Evolutionary conservation across 176 grass and related monocot genomes (phyloP).

Genomic region (Dendrocalamus sinicus): DNA sequence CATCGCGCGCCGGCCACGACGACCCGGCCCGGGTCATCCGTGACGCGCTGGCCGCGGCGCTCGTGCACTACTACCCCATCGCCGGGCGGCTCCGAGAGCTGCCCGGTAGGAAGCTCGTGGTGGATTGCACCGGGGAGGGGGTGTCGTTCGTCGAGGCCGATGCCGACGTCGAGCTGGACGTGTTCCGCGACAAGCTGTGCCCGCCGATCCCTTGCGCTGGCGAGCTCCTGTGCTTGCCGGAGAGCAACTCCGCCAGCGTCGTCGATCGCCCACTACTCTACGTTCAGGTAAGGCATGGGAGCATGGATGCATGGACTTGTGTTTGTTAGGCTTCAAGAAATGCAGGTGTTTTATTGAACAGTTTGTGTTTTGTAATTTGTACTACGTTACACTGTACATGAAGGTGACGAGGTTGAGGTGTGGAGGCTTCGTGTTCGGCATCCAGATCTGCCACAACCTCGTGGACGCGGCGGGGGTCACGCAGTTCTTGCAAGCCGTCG

Average conservation of each 20-base stretch:
- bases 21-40: constrained; percentile 43
- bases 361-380: neutral
- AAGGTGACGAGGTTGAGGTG: constrained; percentile 54
- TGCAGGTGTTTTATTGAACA: neutral
- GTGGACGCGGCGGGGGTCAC: constrained; percentile 40
- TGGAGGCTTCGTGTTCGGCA: constrained; percentile 49
- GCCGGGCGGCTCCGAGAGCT: constrained; percentile 50
- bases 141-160: constrained; percentile 50
- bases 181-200: constrained; percentile 16
- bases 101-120: constrained; percentile 39
- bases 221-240: constrained; percentile 47
- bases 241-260: constrained; percentile 35
- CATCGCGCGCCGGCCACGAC: neutral
- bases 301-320: neutral
- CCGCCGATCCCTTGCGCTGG: constrained; percentile 41
- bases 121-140: constrained; percentile 59
- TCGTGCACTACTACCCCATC: constrained; percentile 55
- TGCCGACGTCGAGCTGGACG: constrained; percentile 40
- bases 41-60: constrained; percentile 8
- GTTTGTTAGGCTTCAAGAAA: neutral
- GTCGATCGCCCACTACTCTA: constrained; percentile 36
- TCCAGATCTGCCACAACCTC: constrained; percentile 49
- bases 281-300: constrained; percentile 29
- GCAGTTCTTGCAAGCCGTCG: constrained; percentile 47
- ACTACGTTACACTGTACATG: neutral